phyloP scores from a whole-genome alignment of 148 eudicot species.

The Chenopodium berlandieri region DNA sequence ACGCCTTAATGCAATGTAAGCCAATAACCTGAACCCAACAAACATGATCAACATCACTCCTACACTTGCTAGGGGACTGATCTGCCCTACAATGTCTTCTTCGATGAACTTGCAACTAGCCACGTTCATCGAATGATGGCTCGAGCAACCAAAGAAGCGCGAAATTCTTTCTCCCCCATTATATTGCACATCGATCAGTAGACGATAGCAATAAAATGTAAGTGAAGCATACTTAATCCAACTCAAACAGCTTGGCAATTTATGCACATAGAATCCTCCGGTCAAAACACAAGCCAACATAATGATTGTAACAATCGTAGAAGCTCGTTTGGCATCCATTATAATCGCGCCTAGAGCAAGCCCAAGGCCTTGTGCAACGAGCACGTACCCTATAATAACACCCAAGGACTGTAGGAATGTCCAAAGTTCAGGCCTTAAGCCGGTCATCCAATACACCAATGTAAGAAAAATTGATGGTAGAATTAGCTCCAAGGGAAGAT shows the following conservation, averaged over 20 bases:
- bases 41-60: constrained; percentile 53
- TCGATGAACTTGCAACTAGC: constrained; percentile 63
- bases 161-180: constrained; percentile 55
- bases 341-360: constrained; percentile 78
- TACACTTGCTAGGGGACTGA: constrained; percentile 48
- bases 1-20: constrained; percentile 57
- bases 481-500: constrained; percentile 88
- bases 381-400: constrained; percentile 60
- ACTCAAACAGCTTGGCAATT: constrained; percentile 56
- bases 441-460: constrained; percentile 77
- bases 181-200: constrained; percentile 78
- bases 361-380: constrained; percentile 87
- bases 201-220: constrained; percentile 62
- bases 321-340: constrained; percentile 91
- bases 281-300: constrained; percentile 87
- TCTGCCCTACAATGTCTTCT: constrained; percentile 65
- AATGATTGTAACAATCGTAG: constrained; percentile 71
- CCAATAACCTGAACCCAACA: constrained; percentile 64
- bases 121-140: constrained; percentile 16
- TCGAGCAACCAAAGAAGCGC: constrained; percentile 44
- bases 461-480: constrained; percentile 65
- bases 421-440: constrained; percentile 51
- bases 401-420: constrained; percentile 52
- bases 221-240: constrained; percentile 78
- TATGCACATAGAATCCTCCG: constrained; percentile 89